phyloP scores from a whole-genome alignment of 306 rosid species.

The Mimosa pudica region DNA sequence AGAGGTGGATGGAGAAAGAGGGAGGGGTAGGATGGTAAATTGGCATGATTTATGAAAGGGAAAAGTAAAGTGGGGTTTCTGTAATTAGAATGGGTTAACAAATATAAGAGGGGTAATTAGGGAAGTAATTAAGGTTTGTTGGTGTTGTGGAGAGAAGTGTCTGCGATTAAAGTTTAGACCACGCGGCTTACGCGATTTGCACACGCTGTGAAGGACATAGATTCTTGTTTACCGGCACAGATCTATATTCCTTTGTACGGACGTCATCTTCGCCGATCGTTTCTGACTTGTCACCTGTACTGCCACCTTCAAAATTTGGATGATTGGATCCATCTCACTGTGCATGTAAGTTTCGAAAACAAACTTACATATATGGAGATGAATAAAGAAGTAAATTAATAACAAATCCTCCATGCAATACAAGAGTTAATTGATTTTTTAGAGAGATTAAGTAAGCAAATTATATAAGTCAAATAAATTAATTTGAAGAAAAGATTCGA shows the following conservation, averaged over 20 bases:
- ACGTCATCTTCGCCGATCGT: slow-evolving; percentile 18
- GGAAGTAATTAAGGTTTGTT: slow-evolving; percentile 26
- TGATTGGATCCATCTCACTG: too few species aligned
- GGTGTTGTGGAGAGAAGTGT: slow-evolving; percentile 1
- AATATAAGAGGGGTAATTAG: neutral
- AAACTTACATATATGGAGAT: too few species aligned
- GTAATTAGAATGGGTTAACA: neutral
- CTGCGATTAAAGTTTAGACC: neutral
- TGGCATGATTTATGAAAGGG: neutral
- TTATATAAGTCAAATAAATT: too few species aligned
- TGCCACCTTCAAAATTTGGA: neutral
- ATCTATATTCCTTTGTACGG: neutral
- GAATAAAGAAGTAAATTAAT: too few species aligned
- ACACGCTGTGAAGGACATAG: slow-evolving; percentile 28
- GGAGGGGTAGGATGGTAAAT: slow-evolving; percentile 1
- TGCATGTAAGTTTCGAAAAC: too few species aligned
- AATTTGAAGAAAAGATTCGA: too few species aligned
- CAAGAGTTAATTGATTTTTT: too few species aligned
- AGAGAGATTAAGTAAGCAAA: too few species aligned
- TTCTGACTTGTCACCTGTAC: neutral
- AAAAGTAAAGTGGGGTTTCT: neutral
- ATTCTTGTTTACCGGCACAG: neutral
- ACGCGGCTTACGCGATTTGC: slow-evolving; percentile 28
- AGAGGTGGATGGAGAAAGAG: neutral
- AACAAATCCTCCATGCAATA: too few species aligned